These are phyloP conservation scores for Cutaneotrichosporon sp. DNA, from an alignment of 1,284 basidiomycete genomes.

Conservation along the genomic window DNA sequence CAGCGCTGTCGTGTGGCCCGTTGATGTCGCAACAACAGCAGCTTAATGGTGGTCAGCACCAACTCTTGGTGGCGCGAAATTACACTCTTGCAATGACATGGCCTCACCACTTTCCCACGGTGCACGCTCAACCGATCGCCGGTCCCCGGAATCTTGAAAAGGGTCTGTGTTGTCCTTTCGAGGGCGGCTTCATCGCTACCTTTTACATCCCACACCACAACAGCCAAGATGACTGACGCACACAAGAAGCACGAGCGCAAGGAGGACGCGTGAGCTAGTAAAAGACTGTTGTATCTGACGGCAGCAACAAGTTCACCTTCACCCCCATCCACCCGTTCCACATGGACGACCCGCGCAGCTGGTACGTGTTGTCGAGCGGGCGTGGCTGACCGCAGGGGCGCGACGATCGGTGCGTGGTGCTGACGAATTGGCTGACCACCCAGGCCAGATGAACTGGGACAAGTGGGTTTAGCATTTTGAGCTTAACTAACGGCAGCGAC, in stretches of 20 bases:
- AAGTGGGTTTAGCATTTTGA: conserved; percentile 22
- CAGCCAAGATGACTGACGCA: conserved; percentile 7
- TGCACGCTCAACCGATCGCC: too few relatives aligned
- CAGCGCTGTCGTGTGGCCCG: too few relatives aligned
- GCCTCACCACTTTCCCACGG: too few relatives aligned
- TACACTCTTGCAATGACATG: too few relatives aligned
- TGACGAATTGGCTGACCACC: conserved; percentile 2
- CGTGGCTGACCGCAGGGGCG: conserved; percentile 17
- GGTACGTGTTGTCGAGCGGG: conserved; percentile 21
- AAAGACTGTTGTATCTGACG: background rate
- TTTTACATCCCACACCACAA: background rate
- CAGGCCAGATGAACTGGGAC: conserved; percentile 48
- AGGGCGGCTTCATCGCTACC: too few relatives aligned
- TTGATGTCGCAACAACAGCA: too few relatives aligned
- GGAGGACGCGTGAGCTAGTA: conserved; percentile 7
- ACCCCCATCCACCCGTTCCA: conserved; percentile 48
- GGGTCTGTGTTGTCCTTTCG: too few relatives aligned
- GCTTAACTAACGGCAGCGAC: conserved; percentile 28
- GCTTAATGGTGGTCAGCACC: too few relatives aligned
- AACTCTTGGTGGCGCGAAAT: too few relatives aligned
- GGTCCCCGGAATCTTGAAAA: too few relatives aligned
- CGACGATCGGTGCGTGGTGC: conserved; percentile 23
- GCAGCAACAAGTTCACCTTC: conserved; percentile 29
- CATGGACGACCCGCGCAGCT: conserved; percentile 46
- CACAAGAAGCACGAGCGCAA: background rate